Base-by-base conservation (phyloP, 805 yeast genomes). In the Candida sanyiensis region DNA sequence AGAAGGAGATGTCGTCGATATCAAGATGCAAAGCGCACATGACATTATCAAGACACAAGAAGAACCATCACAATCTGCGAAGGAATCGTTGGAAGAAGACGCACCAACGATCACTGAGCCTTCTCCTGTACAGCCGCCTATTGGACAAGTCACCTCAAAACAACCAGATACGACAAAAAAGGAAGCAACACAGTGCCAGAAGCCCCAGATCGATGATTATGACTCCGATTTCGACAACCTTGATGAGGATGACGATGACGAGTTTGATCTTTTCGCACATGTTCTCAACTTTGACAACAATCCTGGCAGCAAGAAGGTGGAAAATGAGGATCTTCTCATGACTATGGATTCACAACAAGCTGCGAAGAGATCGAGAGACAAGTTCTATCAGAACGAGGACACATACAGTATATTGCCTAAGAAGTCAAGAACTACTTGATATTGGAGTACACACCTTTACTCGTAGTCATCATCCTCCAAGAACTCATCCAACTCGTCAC, bases 11-110 rank as follows among this genome's bases (percentile, higher is more conserved):
- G 50, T 12, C 6, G 12, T 38, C n/a, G 37, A 46, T 7, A 50
- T 67, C 28, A 57, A 61, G 38, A 66, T 72, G 66, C 60, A 53
- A 37, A 64, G 73, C 20, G 68, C 70, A 0, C 72, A 69, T 43
- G 73, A 69, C 19, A 30, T 52, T 3, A 39, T 62, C 25, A 43
- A 51, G 29, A 52, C 46, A 33, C 32, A 47, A 33, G 19, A 26
- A 33, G 16, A 13, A 37, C n/a, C n/a, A n/a, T n/a, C n/a, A n/a
- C n/a, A n/a, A n/a, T n/a, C n/a, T n/a, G n/a, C n/a, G n/a, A n/a
- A n/a, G n/a, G n/a, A n/a, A n/a, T n/a, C n/a, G n/a, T n/a, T n/a
- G n/a, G n/a, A 19, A 38, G 34, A 6, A 23, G 35, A 20, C 20
- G 16, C 12, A 25, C 6, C 4, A 12, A 21, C 23, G 11, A 23